A percentile compares a stretch with the other conserved stretches of the same genome.
Evolutionary conservation across 2,329 filamentous ascomycete genomes (phyloP).

Genomic region (Lasiodiplodia hormozganensis): DNA sequence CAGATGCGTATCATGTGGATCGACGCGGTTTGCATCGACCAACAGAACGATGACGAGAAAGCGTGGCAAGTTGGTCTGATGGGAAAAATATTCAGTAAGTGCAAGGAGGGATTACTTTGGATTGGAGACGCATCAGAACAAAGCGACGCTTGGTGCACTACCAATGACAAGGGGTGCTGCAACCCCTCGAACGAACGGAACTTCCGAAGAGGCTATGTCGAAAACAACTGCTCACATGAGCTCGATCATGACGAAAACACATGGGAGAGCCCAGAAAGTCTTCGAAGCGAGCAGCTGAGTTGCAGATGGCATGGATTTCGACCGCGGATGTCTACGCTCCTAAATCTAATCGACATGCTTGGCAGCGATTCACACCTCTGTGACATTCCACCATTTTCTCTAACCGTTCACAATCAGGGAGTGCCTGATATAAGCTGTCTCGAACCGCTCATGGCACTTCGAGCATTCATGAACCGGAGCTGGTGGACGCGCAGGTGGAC

Average conservation of each 20-base stretch:
- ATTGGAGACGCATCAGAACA: not conserved
- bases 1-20: not conserved
- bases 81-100: not conserved
- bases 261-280: too few species aligned
- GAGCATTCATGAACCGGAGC: not conserved
- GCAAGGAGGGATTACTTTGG: not conserved
- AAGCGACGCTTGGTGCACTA: not conserved
- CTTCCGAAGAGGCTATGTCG: too few species aligned
- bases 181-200: too few species aligned
- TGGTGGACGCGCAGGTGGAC: conserved; percentile 13
- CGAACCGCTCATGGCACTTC: not conserved
- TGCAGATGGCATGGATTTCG: not conserved
- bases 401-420: not conserved
- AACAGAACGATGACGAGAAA: not conserved
- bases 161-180: not conserved
- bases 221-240: too few species aligned
- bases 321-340: not conserved
- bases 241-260: too few species aligned
- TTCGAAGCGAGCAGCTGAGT: not conserved
- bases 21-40: conserved; percentile 1
- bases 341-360: not conserved
- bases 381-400: not conserved
- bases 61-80: not conserved
- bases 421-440: too few species aligned
- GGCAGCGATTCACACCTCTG: not conserved